phyloP scores from a whole-genome alignment of 2,329 filamentous ascomycete species.

The Ceratocystis cubensis region DNA sequence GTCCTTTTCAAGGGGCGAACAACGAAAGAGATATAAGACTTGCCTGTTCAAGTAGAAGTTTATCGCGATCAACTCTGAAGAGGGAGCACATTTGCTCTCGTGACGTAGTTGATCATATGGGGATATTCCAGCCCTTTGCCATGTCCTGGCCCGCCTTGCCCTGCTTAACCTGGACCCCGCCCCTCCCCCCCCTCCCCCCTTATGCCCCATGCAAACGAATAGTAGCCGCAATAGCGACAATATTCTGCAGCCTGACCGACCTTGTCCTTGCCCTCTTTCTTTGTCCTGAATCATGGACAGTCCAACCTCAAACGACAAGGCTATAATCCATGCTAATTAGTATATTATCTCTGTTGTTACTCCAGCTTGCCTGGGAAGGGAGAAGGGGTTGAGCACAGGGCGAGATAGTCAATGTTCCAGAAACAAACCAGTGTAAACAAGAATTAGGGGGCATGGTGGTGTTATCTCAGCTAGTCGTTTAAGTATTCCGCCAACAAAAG shows the following conservation, averaged over 20 bases:
- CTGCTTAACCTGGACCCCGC: not conserved
- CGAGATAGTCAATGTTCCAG: too few species aligned
- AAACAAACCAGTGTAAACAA: too few species aligned
- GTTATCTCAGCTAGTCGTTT: too few species aligned
- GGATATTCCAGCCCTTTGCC: not conserved
- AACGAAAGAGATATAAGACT: not conserved
- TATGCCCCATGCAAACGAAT: too few species aligned
- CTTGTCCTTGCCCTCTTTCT: not conserved
- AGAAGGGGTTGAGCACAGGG: too few species aligned
- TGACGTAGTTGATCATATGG: not conserved
- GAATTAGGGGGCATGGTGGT: too few species aligned
- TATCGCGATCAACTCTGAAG: not conserved
- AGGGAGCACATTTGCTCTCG: not conserved
- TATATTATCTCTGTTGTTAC: too few species aligned
- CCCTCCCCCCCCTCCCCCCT: too few species aligned
- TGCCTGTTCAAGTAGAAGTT: not conserved
- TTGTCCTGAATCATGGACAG: slow-evolving; percentile 1
- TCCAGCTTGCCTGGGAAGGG: too few species aligned
- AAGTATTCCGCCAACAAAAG: too few species aligned
- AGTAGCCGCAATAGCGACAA: too few species aligned
- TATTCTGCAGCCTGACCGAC: not conserved
- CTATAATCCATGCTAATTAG: not conserved
- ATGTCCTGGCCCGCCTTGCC: not conserved
- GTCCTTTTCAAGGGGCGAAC: too few species aligned
- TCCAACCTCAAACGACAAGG: not conserved